Evolutionary conservation across 331 rosid species (phyloP).

Genomic region (Quercus tomentella): DNA sequence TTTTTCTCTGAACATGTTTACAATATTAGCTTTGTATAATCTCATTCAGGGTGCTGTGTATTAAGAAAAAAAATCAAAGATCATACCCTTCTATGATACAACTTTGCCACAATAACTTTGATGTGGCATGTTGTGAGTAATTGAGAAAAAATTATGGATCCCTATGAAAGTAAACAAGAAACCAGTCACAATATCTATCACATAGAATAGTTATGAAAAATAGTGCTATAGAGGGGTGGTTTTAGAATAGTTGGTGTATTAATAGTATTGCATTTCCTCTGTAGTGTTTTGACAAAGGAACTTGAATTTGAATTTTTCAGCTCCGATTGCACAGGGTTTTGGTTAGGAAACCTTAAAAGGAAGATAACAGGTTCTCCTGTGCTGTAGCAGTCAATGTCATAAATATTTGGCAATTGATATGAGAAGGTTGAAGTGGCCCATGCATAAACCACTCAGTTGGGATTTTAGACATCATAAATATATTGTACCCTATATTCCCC

Average conservation of each 20-base stretch:
- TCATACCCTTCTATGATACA: no score
- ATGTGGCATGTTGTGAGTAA: no score
- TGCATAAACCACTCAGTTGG: no score
- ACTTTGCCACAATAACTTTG: no score
- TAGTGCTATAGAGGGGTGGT: no score
- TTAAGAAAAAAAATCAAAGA: no score
- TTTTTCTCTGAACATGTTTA: conserved; percentile 28
- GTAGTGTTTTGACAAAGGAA: no score
- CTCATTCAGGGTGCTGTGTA: not conserved
- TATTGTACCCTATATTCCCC: not conserved
- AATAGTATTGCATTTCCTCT: no score
- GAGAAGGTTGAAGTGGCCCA: not conserved
- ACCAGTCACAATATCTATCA: no score
- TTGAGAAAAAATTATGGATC: no score
- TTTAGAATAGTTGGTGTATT: not conserved
- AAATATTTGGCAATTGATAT: not conserved
- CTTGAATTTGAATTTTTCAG: conserved; percentile 1
- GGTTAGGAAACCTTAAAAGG: conserved; percentile 46
- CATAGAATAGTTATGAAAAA: no score
- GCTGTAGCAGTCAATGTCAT: conserved; percentile 33
- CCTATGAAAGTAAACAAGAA: no score
- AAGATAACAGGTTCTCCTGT: conserved; percentile 20
- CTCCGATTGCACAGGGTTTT: conserved; percentile 18
- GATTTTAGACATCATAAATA: not conserved
- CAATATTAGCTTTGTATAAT: not conserved